phyloP scores from a whole-genome alignment of 2,329 filamentous ascomycete species.

The Xylaria sp. region DNA sequence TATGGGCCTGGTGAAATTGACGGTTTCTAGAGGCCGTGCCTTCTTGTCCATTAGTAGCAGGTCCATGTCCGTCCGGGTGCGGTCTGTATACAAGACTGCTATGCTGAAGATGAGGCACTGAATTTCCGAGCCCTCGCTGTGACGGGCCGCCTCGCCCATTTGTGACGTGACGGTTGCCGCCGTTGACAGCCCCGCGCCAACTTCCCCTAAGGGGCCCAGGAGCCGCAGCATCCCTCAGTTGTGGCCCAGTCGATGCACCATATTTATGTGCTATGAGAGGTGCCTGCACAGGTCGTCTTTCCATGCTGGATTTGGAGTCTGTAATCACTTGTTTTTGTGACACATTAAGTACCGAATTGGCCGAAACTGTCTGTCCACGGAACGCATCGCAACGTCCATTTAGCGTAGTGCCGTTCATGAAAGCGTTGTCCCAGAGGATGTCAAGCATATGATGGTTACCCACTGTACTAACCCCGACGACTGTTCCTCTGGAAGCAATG shows the following conservation, averaged over 20 bases:
- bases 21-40: slow-evolving; percentile 21
- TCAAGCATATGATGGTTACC: slow-evolving; percentile 85
- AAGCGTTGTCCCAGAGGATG: slow-evolving; percentile 91
- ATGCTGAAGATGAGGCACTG: slow-evolving; percentile 59
- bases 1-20: neutral
- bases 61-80: slow-evolving; percentile 41
- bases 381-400: slow-evolving; percentile 92
- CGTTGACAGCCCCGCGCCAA: slow-evolving; percentile 67
- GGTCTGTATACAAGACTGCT: slow-evolving; percentile 65
- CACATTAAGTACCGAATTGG: slow-evolving; percentile 89
- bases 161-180: slow-evolving; percentile 53
- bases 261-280: slow-evolving; percentile 51
- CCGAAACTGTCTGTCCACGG: slow-evolving; percentile 89
- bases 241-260: slow-evolving; percentile 59
- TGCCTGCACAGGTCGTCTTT: slow-evolving; percentile 60
- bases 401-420: slow-evolving; percentile 96
- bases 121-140: slow-evolving; percentile 43
- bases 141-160: slow-evolving; percentile 51
- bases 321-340: slow-evolving; percentile 83
- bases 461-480: slow-evolving; percentile 93
- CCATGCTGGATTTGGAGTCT: slow-evolving; percentile 67
- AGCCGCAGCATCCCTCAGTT: slow-evolving; percentile 67
- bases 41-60: slow-evolving; percentile 29
- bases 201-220: slow-evolving; percentile 65
- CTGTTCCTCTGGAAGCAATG: slow-evolving; percentile 88